Evolutionary conservation across 139 green algal species (phyloP).

Genomic region (Ulvella scutata): DNA sequence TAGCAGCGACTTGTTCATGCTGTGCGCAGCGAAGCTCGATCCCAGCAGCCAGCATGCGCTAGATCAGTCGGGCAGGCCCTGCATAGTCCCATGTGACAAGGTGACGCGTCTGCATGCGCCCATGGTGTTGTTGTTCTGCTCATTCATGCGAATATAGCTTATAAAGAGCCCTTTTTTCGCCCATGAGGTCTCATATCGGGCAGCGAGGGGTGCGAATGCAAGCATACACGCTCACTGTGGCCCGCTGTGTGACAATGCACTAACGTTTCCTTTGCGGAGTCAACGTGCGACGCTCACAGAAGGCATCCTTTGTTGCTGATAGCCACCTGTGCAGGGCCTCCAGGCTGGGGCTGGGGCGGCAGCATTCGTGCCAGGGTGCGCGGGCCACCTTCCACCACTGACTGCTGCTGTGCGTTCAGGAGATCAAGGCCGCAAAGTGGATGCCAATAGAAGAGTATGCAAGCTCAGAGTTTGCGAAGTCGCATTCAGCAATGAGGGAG

Average conservation of each 20-base stretch:
- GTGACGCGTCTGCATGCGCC: neutral
- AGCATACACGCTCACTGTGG: too few relatives aligned
- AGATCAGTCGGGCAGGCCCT: constrained; percentile 1
- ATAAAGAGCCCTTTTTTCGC: neutral
- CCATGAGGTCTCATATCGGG: neutral
- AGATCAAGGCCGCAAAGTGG: constrained; percentile 36
- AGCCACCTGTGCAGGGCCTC: neutral
- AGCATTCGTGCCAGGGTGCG: too few relatives aligned
- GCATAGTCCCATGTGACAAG: constrained; percentile 1
- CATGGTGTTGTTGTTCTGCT: neutral
- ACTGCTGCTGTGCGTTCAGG: constrained; percentile 1
- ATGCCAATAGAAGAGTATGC: constrained; percentile 43
- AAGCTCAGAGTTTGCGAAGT: constrained; percentile 11
- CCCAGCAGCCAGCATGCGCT: constrained; percentile 1
- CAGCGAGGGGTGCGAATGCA: neutral
- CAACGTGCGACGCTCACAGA: neutral
- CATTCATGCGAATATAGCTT: neutral
- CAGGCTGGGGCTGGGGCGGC: neutral
- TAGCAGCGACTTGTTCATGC: constrained; percentile 71
- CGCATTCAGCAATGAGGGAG: neutral
- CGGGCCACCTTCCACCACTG: too few relatives aligned
- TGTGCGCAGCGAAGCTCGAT: constrained; percentile 12
- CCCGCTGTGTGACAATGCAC: too few relatives aligned
- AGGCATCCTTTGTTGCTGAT: too few relatives aligned
- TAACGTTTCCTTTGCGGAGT: neutral